These are phyloP conservation scores for Fremontodendron californicum DNA, from an alignment of 345 rosid species.

Conservation along the genomic window DNA sequence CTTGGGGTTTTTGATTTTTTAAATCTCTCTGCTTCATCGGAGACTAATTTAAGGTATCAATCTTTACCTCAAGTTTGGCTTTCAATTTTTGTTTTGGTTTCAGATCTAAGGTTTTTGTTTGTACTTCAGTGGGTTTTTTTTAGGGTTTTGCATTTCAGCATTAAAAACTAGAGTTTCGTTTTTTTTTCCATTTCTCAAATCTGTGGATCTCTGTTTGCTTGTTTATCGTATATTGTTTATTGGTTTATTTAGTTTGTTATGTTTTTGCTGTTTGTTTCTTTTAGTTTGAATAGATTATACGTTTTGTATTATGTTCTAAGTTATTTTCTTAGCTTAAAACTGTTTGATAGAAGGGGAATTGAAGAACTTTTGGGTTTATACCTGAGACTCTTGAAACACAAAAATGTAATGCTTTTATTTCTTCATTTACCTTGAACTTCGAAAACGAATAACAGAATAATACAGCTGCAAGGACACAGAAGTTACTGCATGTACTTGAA, in stretches of 20 bases:
- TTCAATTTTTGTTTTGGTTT: background rate
- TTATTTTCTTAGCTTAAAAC: background rate
- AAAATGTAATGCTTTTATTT: background rate
- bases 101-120: constrained; percentile 27
- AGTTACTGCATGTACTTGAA: background rate
- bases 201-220: background rate
- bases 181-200: background rate
- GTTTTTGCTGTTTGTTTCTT: background rate
- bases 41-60: constrained; percentile 20
- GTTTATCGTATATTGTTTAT: background rate
- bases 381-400: background rate
- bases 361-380: background rate
- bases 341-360: background rate
- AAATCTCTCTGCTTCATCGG: constrained; percentile 1
- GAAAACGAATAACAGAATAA: background rate
- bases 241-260: background rate
- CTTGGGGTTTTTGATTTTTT: background rate
- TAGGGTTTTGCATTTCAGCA: constrained; percentile 12
- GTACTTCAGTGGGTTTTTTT: constrained; percentile 9
- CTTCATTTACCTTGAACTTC: background rate
- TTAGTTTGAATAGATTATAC: background rate
- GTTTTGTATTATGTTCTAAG: background rate
- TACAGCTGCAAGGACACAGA: background rate
- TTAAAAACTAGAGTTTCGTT: background rate
- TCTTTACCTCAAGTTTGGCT: background rate